These are phyloP conservation scores for Magnusiomyces tetraspermus DNA, from an alignment of 1,139 yeast genomes.

Conservation along the genomic window DNA sequence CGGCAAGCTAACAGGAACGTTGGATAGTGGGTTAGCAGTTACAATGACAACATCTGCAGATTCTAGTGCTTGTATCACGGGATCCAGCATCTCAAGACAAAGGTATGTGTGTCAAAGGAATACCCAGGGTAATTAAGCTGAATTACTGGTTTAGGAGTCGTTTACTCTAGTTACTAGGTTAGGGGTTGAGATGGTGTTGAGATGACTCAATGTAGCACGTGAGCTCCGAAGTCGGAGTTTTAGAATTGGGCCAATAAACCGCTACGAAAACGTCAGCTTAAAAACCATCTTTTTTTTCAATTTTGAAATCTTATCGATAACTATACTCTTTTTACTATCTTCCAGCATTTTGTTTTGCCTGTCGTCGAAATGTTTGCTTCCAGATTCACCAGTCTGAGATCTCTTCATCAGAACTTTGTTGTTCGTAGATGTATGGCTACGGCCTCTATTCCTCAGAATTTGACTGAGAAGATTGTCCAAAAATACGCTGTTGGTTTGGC, in stretches of 20 bases:
- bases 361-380: neutral
- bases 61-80: neutral
- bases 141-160: too few species aligned
- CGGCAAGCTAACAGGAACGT: neutral
- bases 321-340: too few species aligned
- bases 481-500: constrained; percentile 79
- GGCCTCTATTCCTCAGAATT: constrained; percentile 44
- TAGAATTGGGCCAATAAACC: neutral
- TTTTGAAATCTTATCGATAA: too few species aligned
- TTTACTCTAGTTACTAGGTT: too few species aligned
- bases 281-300: too few species aligned
- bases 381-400: constrained; percentile 8
- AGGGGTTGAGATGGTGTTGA: too few species aligned
- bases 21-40: neutral
- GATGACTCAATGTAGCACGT: neutral
- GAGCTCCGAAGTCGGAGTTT: neutral
- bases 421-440: constrained; percentile 14
- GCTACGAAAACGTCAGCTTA: neutral
- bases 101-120: too few species aligned
- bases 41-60: neutral
- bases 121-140: neutral
- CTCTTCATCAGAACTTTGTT: constrained; percentile 13
- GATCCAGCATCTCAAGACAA: neutral
- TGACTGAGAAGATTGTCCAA: constrained; percentile 94
- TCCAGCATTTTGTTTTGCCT: neutral